Evolutionary conservation across 148 eudicot genomes (phyloP).

Genomic region (Diospyros lotus): DNA sequence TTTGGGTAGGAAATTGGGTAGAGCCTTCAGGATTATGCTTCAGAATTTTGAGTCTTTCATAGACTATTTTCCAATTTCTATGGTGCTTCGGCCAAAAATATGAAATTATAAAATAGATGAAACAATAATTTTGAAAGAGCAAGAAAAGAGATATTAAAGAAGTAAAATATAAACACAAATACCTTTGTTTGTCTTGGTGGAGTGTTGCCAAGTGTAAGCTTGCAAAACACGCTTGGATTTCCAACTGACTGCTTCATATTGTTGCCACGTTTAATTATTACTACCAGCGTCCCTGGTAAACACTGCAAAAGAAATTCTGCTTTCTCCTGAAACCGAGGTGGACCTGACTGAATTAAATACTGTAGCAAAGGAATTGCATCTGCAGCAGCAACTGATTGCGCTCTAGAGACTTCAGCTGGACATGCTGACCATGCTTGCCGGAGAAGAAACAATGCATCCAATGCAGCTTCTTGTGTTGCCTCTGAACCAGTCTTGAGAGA

Average conservation of each 20-base stretch:
- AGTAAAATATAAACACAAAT: conserved; percentile 4
- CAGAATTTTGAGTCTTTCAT: too few relatives aligned
- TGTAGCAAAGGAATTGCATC: conserved; percentile 94
- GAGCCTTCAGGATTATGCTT: too few relatives aligned
- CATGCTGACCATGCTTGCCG: conserved; percentile 99
- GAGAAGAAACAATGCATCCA: conserved; percentile 85
- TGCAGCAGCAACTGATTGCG: conserved; percentile 96
- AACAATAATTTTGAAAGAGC: neutral
- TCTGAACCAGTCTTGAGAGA: conserved; percentile 92
- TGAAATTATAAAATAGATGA: too few relatives aligned
- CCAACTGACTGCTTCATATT: conserved; percentile 98
- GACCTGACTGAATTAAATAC: conserved; percentile 91
- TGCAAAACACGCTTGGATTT: conserved; percentile 85
- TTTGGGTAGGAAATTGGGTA: too few relatives aligned
- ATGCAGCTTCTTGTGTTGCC: conserved; percentile 95
- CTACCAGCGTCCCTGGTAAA: conserved; percentile 87
- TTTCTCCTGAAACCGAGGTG: conserved; percentile 98
- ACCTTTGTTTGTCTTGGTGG: conserved; percentile 87
- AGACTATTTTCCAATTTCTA: too few relatives aligned
- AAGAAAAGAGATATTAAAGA: neutral
- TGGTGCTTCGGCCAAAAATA: too few relatives aligned
- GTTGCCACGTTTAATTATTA: conserved; percentile 86
- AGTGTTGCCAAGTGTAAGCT: conserved; percentile 89
- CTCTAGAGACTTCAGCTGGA: conserved; percentile 96
- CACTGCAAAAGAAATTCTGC: conserved; percentile 91